These are phyloP conservation scores for Aspergillus awamori DNA, from an alignment of 2,329 filamentous ascomycete genomes.

Conservation along the genomic window DNA sequence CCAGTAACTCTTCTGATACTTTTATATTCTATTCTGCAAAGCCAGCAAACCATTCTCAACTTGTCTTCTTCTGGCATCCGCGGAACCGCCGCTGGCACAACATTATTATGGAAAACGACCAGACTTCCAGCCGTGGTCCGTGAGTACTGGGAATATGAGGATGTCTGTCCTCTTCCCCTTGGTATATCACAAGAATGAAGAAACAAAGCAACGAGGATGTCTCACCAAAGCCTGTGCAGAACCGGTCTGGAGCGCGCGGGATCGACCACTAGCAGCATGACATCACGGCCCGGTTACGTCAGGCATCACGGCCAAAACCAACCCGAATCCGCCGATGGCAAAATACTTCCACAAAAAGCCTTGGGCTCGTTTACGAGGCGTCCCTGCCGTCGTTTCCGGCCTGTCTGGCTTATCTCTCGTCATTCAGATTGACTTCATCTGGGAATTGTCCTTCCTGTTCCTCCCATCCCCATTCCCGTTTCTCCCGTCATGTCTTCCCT, in stretches of 20 bases:
- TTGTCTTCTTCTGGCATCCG: too few species aligned
- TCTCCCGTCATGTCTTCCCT: background rate
- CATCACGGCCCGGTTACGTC: constrained; percentile 18
- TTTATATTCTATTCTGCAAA: too few species aligned
- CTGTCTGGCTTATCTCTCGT: background rate
- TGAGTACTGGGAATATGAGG: too few species aligned
- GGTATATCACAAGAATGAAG: too few species aligned
- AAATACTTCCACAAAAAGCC: background rate
- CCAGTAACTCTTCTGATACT: too few species aligned
- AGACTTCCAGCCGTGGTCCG: too few species aligned
- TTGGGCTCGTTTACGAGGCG: background rate
- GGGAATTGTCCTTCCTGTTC: background rate
- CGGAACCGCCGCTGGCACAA: too few species aligned
- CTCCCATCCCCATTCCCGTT: constrained; percentile 1
- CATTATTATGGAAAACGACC: too few species aligned
- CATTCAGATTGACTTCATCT: background rate
- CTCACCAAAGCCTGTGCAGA: background rate
- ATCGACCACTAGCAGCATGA: constrained; percentile 5
- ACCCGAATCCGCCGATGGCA: background rate
- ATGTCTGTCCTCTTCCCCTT: too few species aligned
- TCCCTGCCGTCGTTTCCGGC: constrained; percentile 7
- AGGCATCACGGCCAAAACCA: constrained; percentile 2
- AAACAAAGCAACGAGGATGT: background rate
- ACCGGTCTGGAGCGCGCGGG: background rate
- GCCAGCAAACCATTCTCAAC: too few species aligned